Percentiles rank a stretch among this genome's conserved stretches.
Evolutionary conservation across 139 green algal genomes (phyloP).

Genomic region (Nannochloris sp.): DNA sequence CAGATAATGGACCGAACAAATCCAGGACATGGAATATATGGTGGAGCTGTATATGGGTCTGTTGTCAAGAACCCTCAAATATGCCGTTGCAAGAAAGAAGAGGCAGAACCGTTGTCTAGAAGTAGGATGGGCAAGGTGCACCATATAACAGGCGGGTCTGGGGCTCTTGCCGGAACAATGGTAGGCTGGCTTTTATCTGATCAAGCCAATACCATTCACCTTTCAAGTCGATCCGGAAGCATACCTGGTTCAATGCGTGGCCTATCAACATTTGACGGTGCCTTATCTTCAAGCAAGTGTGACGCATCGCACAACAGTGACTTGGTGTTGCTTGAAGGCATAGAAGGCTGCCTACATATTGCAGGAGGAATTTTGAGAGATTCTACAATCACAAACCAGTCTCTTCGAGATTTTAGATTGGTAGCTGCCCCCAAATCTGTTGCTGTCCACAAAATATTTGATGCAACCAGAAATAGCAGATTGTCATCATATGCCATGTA

Average conservation of each 20-base stretch:
- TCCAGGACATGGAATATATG: conserved; percentile 11
- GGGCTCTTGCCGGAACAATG: conserved; percentile 11
- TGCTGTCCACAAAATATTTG: background rate
- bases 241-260: background rate
- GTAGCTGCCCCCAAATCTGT: conserved; percentile 3
- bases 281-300: background rate
- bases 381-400: conserved; percentile 53
- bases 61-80: conserved; percentile 7
- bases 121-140: background rate
- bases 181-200: conserved; percentile 18
- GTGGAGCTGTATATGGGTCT: background rate
- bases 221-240: conserved; percentile 15
- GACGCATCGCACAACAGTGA: conserved; percentile 2
- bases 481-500: conserved; percentile 49
- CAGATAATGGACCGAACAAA: background rate
- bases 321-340: background rate
- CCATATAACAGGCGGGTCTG: conserved; percentile 20
- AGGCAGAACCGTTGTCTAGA: background rate
- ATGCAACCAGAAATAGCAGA: no score
- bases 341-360: conserved; percentile 20
- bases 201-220: background rate
- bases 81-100: background rate
- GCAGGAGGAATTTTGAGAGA: conserved; percentile 64
- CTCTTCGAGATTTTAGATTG: conserved; percentile 14
- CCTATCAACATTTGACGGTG: background rate